These are phyloP conservation scores for Orbilia javanica DNA, from an alignment of 2,329 filamentous ascomycete genomes.

Conservation along the genomic window DNA sequence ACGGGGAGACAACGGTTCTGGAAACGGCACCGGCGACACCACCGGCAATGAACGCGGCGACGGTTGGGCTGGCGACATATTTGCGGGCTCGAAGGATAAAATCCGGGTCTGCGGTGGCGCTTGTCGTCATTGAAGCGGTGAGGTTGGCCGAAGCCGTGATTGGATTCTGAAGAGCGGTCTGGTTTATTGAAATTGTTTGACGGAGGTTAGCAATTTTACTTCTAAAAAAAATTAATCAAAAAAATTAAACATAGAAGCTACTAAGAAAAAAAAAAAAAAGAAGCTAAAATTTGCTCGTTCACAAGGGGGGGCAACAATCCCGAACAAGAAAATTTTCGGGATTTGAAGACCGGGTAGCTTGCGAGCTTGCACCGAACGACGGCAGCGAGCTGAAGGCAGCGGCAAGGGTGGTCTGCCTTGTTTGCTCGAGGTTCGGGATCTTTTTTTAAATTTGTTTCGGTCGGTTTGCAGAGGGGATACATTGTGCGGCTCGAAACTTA, in stretches of 20 bases:
- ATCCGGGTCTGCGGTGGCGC: slow-evolving; percentile 36
- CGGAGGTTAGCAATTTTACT: slow-evolving; percentile 20
- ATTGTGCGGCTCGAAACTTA: slow-evolving; percentile 50
- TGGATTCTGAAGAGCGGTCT: slow-evolving; percentile 43
- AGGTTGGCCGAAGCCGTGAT: slow-evolving; percentile 55
- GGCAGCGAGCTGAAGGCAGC: slow-evolving; percentile 30
- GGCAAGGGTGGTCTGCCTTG: slow-evolving; percentile 47
- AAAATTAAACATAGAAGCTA: neutral
- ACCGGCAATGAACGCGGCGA: slow-evolving; percentile 92
- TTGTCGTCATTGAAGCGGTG: slow-evolving; percentile 55
- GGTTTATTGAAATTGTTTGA: slow-evolving; percentile 24
- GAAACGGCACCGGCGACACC: slow-evolving; percentile 97
- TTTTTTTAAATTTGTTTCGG: slow-evolving; percentile 29
- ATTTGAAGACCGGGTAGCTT: slow-evolving; percentile 21
- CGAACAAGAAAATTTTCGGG: slow-evolving; percentile 36
- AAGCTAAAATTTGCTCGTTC: slow-evolving; percentile 2
- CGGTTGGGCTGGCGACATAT: slow-evolving; percentile 81
- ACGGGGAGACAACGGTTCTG: slow-evolving; percentile 92
- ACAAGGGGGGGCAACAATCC: slow-evolving; percentile 2
- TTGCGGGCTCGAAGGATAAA: slow-evolving; percentile 62
- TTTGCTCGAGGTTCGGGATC: slow-evolving; percentile 34
- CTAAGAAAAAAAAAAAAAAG: neutral
- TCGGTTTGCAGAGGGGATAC: slow-evolving; percentile 21
- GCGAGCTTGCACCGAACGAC: slow-evolving; percentile 3
- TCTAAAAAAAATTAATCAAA: neutral